Evolutionary conservation across 345 rosid species (phyloP).

Genomic region (Salix purpurea): DNA sequence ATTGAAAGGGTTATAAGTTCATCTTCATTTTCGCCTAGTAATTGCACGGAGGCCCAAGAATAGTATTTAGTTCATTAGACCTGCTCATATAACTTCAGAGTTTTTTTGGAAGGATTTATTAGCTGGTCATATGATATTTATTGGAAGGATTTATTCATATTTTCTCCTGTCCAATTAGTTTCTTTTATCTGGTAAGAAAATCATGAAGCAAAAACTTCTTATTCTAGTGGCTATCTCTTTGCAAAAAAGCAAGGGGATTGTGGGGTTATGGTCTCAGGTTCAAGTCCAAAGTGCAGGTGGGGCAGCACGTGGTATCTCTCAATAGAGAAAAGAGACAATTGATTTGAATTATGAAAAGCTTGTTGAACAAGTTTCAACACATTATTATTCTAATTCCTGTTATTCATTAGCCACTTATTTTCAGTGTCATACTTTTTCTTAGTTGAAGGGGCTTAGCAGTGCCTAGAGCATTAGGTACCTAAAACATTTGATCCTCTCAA

Average conservation of each 20-base stretch:
- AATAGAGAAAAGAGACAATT: not conserved
- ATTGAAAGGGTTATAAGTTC: not conserved
- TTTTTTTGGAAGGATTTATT: not conserved
- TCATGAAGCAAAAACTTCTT: not conserved
- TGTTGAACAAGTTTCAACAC: not conserved
- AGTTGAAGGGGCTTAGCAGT: no score
- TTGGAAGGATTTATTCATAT: not conserved
- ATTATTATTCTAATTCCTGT: not conserved
- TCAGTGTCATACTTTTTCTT: no score
- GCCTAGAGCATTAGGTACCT: no score
- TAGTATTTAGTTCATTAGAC: not conserved
- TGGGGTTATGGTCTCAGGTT: not conserved
- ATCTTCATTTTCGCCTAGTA: not conserved
- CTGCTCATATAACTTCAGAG: not conserved
- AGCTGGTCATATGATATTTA: not conserved
- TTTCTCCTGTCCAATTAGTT: not conserved
- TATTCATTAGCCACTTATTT: no score
- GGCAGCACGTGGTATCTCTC: not conserved
- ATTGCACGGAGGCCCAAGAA: not conserved
- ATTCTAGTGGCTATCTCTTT: not conserved
- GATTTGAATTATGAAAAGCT: not conserved
- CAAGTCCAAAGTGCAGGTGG: not conserved
- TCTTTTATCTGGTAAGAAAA: not conserved
- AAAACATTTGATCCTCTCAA: no score
- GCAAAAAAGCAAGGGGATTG: not conserved